A percentile compares a stretch with the other conserved stretches of the same genome.
phyloP scores from a whole-genome alignment of 441 rosid species.

The Hura crepitans region DNA sequence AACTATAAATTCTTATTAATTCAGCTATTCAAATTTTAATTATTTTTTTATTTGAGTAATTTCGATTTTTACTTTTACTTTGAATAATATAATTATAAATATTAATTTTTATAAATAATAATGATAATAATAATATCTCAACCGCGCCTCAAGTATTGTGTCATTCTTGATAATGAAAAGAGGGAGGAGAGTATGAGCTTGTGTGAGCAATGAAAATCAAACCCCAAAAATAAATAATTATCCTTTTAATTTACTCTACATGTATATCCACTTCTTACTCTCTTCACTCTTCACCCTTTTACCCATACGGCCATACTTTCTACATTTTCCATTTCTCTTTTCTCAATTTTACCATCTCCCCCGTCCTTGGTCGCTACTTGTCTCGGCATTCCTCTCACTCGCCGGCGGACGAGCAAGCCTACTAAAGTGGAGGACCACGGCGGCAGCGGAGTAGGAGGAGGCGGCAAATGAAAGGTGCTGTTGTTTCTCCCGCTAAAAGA shows the following conservation, averaged over 20 bases:
- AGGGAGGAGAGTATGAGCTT: constrained; percentile 9
- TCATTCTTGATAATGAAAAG: background rate
- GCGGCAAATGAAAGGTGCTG: constrained; percentile 52
- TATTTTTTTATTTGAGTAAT: too few relatives aligned
- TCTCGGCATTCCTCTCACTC: background rate
- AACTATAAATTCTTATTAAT: too few relatives aligned
- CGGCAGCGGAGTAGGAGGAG: constrained; percentile 4
- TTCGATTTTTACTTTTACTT: too few relatives aligned
- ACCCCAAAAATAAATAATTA: background rate
- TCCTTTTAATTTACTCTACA: background rate
- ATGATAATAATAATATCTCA: too few relatives aligned
- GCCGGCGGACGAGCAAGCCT: background rate
- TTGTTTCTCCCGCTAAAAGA: constrained; percentile 45
- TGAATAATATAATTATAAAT: too few relatives aligned
- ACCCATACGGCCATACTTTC: too few relatives aligned
- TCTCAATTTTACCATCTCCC: background rate
- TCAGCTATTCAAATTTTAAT: too few relatives aligned
- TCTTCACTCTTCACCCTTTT: background rate
- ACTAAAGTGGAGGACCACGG: constrained; percentile 1
- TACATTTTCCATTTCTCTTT: background rate
- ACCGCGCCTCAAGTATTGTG: too few relatives aligned
- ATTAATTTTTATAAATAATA: too few relatives aligned
- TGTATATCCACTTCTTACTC: too few relatives aligned
- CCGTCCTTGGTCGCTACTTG: background rate
- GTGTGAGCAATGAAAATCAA: constrained; percentile 8